phyloP scores from a whole-genome alignment of 2,329 filamentous ascomycete genomes.

The Fusarium veterinarium region DNA sequence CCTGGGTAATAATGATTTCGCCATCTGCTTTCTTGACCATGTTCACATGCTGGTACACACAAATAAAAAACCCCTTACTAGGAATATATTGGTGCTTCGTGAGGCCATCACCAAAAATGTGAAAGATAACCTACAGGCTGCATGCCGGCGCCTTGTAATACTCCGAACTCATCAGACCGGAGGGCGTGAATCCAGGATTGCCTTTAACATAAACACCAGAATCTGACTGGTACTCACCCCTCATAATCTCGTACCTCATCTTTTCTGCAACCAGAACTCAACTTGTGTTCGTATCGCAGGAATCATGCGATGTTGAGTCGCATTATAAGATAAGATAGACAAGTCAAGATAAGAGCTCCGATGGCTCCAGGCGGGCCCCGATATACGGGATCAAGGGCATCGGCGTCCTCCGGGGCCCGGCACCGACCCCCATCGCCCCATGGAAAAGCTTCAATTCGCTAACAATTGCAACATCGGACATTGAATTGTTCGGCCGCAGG shows the following conservation, averaged over 20 bases:
- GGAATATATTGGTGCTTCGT: not conserved
- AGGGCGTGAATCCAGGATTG: not conserved
- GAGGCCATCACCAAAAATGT: not conserved
- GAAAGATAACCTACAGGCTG: not conserved
- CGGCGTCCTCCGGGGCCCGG: conserved; percentile 45
- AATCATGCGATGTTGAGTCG: conserved; percentile 35
- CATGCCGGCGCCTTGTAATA: not conserved
- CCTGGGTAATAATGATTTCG: not conserved
- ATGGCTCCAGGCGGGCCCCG: conserved; percentile 36
- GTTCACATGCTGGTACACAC: not conserved
- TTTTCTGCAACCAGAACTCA: not conserved
- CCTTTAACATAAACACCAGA: not conserved
- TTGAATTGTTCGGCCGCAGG: conserved; percentile 35
- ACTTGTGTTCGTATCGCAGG: not conserved
- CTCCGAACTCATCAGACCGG: not conserved
- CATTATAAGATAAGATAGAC: conserved; percentile 27
- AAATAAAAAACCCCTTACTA: not conserved
- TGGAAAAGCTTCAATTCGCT: conserved; percentile 34
- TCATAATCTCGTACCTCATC: not conserved
- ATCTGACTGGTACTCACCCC: not conserved
- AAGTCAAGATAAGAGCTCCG: conserved; percentile 28
- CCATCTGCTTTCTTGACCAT: not conserved
- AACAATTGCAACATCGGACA: conserved; percentile 15
- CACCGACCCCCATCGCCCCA: conserved; percentile 41
- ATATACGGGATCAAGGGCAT: conserved; percentile 34